Base-by-base conservation (phyloP, 2,329 filamentous ascomycete species). In the Fusarium albidum region DNA sequence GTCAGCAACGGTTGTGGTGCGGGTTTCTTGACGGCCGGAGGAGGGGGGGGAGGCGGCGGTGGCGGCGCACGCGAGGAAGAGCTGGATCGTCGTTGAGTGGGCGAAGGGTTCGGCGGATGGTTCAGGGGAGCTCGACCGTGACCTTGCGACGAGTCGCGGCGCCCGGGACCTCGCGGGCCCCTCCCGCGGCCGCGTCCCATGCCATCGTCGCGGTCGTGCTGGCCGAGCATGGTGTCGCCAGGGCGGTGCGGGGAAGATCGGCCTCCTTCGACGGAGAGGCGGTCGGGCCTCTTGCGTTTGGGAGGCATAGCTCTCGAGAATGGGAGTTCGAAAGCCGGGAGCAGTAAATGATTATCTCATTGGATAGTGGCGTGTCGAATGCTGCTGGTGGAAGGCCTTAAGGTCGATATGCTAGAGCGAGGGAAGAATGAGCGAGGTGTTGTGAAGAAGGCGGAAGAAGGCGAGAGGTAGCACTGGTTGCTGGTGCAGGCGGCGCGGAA, bases 241-340 rank as follows among this genome's bases (percentile, higher is more conserved):
- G 86, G 85, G 28, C 84, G 82, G 71, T 88, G 84, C 44, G 86
- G 86, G 43, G 85, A 82, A 15, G 85, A 84, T 55, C 86, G 78
- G 58, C 73, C 73, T 49, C 74, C 77, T 52, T 85, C 82, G 57
- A 73, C 71, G 55, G 75, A 74, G 44, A 71, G 72, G 60, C 82
- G 76, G 40, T 84, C 81, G 67, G 76, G 75, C 70, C 82, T 80
- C 79, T 86, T 86, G 66, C 83, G 79, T 74, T 86, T 86, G 25
- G 80, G 78, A 75, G 81, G 78, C 83, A 86, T 85, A 56, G 64
- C 67, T 68, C 65, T 57, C 54, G 59, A 61, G 57, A 48, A 53
- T 47, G 48, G n/a, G 49, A 54, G 54, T 5, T 54, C 14, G 44
- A 28, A 41, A 31, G 49, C 28, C 37, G 40, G 34, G n/a, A n/a